Base-by-base conservation (phyloP, 768 basidiomycete species). In the Tylopilus sp. region DNA sequence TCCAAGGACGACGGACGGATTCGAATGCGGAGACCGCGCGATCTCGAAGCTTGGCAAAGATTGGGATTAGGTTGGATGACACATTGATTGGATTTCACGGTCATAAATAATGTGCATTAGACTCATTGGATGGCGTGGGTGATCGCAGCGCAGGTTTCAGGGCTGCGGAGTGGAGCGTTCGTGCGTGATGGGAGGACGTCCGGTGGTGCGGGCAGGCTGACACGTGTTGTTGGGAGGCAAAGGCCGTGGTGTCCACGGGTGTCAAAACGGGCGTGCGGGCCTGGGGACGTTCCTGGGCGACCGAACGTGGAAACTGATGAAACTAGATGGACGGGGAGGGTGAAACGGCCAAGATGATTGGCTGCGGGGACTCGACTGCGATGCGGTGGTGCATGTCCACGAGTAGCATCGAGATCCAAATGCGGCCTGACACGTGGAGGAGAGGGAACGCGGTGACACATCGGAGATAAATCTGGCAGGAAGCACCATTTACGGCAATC, bases 391-490 rank as follows among this genome's bases (percentile, higher is more conserved):
- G 45, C 48, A 41, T 17, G 48, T 36, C 33, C 62, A 61, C 53
- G 62, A 63, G 53, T 33, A 3, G 48, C 12, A 61, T 65, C 63
- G 51, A 63, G 60, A 65, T 59, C 52, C 53, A 42, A 48, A 59
- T 50, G 53, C 31, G 29, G 63, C n/a, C 26, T 36, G 61, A 63
- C 63, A 66, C 61, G 63, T 66, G 63, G 63, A 24, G 2, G 45
- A 46, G 36, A 25, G 52, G 30, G 25, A 30, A 36, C 24, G 48
- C 48, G 48, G 53, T 22, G 25, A 47, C 19, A 21, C 42, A 64
- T 65, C 63, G 63, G 63, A 60, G 63, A 64, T 64, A 65, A 63
- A 64, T 65, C 63, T 65, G 45, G 43, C 25, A 33, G 45, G 58
- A 61, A 45, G 53, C 16, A 21, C 47, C 25, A 3, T 46, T 63